Evolutionary conservation across 1,284 basidiomycete species (phyloP), one percentile per base, ranked within the genome.

Genomic region (Leccinum subatratum): DNA sequence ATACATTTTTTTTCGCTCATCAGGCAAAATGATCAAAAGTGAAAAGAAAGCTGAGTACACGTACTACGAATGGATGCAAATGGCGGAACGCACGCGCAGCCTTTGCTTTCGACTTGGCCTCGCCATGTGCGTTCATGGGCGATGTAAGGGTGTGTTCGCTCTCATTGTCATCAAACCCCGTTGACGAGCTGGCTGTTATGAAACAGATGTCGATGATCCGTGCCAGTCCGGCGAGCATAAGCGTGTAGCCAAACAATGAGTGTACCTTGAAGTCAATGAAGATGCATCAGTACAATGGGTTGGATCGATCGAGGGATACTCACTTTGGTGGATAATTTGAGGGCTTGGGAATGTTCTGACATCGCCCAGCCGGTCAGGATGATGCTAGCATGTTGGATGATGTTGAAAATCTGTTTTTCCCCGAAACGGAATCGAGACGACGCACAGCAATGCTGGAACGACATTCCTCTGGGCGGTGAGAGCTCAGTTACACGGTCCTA

Each of bases 321-420:
- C 32, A 92, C 91, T 80, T 88, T 90, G 2, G 93, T 92, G 1
- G 93, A 93, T 61, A 96, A 82, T 86, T 89, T 90, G 63, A 95
- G 81, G 9, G 86, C 87, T 80, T 98, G 96, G 2, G 86, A 86
- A 71, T 98, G 96, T 54, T 92, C 89, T 4, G 92, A 92, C 94
- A 98, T 96, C 0, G 92, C 95, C 91, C 94, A 98, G 3, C 96
- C 96, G 0, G 95, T 96, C 68, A 96, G 81, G 66, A 94, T 87
- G 69, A 96, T 89, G 67, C 92, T 94, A 69, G 58, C 4, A 32
- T 57, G 12, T 9, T 32, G 16, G 42, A 61, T 45, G 12, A 11
- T 48, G 45, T 48, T 22, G 37, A 7, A 16, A 25, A 56, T 34
- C 30, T 61, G 56, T 66, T 66, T 70, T 32, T 65, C 63, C 14